phyloP scores from a whole-genome alignment of 2,329 filamentous ascomycete species.

The Pyricularia grisea region DNA sequence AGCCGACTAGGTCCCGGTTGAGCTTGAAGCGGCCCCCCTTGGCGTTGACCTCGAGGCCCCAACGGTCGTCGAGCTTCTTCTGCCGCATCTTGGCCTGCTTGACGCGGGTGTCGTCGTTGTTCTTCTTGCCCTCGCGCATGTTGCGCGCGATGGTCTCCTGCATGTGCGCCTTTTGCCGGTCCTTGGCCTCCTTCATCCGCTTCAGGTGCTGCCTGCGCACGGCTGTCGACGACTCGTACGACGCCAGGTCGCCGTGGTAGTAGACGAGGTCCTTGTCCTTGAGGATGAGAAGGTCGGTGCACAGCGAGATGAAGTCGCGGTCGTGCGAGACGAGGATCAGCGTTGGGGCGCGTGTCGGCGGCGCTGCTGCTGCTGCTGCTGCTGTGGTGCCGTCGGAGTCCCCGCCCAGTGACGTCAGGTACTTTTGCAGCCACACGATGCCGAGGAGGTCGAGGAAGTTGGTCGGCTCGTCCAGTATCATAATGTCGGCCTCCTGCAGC shows the following conservation, averaged over 20 bases:
- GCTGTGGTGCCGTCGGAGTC: constrained; percentile 21
- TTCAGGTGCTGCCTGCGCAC: constrained; percentile 60
- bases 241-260: constrained; percentile 65
- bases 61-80: constrained; percentile 75
- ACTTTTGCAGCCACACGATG: constrained; percentile 75
- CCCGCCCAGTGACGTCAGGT: constrained; percentile 51
- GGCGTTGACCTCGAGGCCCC: constrained; percentile 64
- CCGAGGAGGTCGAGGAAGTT: constrained; percentile 78
- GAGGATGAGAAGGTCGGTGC: constrained; percentile 69
- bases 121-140: constrained; percentile 64
- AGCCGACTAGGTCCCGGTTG: constrained; percentile 63
- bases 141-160: constrained; percentile 69
- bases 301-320: constrained; percentile 67
- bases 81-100: constrained; percentile 77
- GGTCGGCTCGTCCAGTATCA: constrained; percentile 80
- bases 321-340: constrained; percentile 79
- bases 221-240: constrained; percentile 59
- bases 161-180: constrained; percentile 72
- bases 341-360: constrained; percentile 35
- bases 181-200: constrained; percentile 74
- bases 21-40: constrained; percentile 72
- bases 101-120: constrained; percentile 76
- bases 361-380: neutral
- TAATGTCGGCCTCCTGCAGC: constrained; percentile 63
- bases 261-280: constrained; percentile 62